Percentiles rank a stretch among this genome's conserved stretches.
Conservation (phyloP, 768 basidiomycete species). For the Amanita exitialis region DNA sequence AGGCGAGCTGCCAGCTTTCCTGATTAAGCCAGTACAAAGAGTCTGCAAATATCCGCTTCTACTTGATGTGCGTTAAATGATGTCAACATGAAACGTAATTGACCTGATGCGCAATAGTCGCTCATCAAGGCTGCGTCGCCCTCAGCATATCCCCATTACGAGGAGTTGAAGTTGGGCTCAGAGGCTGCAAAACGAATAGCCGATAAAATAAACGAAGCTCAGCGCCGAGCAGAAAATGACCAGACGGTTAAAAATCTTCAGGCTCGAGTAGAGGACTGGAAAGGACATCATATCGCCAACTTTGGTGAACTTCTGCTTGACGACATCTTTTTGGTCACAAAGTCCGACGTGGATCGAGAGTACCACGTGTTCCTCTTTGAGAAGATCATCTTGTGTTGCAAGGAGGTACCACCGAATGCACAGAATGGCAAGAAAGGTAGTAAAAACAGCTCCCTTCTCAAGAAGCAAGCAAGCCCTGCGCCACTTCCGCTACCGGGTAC, state of each 20-base stretch:
- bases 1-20: slow-evolving; percentile 89
- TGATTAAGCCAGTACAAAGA: slow-evolving; percentile 97
- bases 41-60: slow-evolving; percentile 98
- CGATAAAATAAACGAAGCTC: slow-evolving; percentile 92
- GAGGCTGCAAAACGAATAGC: slow-evolving; percentile 88
- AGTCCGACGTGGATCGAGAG: slow-evolving; percentile 92
- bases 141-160: slow-evolving; percentile 56
- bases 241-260: slow-evolving; percentile 84
- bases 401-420: slow-evolving; percentile 62
- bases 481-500: slow-evolving; percentile 34
- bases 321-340: slow-evolving; percentile 92
- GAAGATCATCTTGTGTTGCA: slow-evolving; percentile 98
- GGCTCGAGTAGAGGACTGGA: slow-evolving; percentile 94
- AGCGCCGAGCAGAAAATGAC: slow-evolving; percentile 84
- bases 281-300: slow-evolving; percentile 90
- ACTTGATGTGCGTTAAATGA: slow-evolving; percentile 57
- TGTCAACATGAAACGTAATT: background rate
- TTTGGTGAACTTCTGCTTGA: slow-evolving; percentile 93
- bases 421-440: slow-evolving; percentile 55
- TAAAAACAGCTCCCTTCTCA: slow-evolving; percentile 84
- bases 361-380: slow-evolving; percentile 99
- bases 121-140: slow-evolving; percentile 63
- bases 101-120: slow-evolving; percentile 32
- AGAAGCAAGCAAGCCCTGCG: slow-evolving; percentile 59
- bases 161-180: slow-evolving; percentile 77